A percentile compares a stretch with the other conserved stretches of the same genome.
These are phyloP conservation scores for Sanghuangporus baumii DNA, from an alignment of 1,284 basidiomycete species.

Conservation along the genomic window DNA sequence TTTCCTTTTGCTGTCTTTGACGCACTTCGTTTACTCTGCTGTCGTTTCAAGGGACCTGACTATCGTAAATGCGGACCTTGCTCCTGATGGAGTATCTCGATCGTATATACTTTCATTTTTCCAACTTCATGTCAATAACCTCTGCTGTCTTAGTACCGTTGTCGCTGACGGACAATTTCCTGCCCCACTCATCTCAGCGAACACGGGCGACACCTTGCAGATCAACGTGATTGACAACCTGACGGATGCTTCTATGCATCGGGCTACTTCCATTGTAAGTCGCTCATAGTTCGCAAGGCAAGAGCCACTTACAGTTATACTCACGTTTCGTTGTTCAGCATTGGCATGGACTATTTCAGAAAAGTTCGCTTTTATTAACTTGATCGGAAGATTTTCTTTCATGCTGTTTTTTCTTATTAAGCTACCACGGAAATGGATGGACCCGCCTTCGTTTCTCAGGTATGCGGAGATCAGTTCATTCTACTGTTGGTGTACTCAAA, in stretches of 20 bases:
- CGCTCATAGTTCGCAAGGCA: not conserved
- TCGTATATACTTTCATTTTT: conserved; percentile 21
- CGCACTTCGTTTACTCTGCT: not conserved
- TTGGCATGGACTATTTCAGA: conserved; percentile 44
- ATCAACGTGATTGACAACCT: conserved; percentile 21
- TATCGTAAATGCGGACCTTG: conserved; percentile 17
- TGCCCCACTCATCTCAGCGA: conserved; percentile 20
- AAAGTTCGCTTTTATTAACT: conserved; percentile 23
- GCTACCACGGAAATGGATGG: conserved; percentile 33
- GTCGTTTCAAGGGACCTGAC: not conserved
- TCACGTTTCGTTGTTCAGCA: conserved; percentile 29
- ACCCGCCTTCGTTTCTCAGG: conserved; percentile 26
- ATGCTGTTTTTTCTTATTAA: not conserved
- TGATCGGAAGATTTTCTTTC: not conserved
- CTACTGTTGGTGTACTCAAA: not conserved
- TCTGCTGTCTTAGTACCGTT: conserved; percentile 9
- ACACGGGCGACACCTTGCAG: conserved; percentile 20
- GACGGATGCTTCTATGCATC: conserved; percentile 22
- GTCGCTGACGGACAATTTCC: conserved; percentile 21
- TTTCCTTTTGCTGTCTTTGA: not conserved
- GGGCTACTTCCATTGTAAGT: conserved; percentile 25
- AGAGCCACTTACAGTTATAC: conserved; percentile 28
- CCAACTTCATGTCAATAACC: not conserved
- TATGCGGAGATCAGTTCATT: not conserved
- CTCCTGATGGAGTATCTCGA: conserved; percentile 28